Conservation (phyloP, 768 basidiomycete genomes). For the Russula lepida region DNA sequence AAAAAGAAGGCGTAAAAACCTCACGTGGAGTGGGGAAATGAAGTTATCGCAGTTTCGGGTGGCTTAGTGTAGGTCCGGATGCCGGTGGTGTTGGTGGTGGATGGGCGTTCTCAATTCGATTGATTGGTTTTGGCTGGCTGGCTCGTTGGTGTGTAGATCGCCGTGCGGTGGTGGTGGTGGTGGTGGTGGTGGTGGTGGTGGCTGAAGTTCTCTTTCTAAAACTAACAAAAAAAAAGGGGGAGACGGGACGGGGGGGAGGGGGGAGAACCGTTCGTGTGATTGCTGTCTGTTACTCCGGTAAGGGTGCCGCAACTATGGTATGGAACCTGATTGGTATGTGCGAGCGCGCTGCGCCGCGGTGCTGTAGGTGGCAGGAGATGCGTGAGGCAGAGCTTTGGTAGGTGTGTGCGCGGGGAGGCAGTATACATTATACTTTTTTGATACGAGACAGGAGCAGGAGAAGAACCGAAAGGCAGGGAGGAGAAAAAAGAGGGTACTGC, state of each 20-base stretch:
- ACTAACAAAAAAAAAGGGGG: not conserved
- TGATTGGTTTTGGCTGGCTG: not conserved
- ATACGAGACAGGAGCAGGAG: constrained; percentile 10
- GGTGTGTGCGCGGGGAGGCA: constrained; percentile 5
- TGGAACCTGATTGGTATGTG: not conserved
- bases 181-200: too few relatives aligned
- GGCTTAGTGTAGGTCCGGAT: not conserved
- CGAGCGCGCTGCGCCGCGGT: constrained; percentile 1
- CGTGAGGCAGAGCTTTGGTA: not conserved
- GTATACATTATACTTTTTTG: not conserved
- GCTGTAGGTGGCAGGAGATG: constrained; percentile 10
- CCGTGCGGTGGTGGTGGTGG: not conserved
- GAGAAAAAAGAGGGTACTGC: not conserved
- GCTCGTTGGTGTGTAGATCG: not conserved
- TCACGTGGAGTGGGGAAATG: not conserved
- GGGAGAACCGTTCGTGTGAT: not conserved
- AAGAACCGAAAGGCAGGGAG: not conserved
- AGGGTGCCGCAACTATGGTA: not conserved
- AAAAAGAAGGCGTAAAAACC: not conserved
- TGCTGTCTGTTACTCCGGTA: not conserved
- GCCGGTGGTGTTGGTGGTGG: too few relatives aligned
- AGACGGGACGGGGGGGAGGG: too few relatives aligned
- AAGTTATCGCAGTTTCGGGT: not conserved
- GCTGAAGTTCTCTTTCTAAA: not conserved
- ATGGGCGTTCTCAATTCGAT: too few relatives aligned